These are phyloP conservation scores for Nemania diffusa DNA, from an alignment of 2,329 filamentous ascomycete genomes.

Conservation along the genomic window DNA sequence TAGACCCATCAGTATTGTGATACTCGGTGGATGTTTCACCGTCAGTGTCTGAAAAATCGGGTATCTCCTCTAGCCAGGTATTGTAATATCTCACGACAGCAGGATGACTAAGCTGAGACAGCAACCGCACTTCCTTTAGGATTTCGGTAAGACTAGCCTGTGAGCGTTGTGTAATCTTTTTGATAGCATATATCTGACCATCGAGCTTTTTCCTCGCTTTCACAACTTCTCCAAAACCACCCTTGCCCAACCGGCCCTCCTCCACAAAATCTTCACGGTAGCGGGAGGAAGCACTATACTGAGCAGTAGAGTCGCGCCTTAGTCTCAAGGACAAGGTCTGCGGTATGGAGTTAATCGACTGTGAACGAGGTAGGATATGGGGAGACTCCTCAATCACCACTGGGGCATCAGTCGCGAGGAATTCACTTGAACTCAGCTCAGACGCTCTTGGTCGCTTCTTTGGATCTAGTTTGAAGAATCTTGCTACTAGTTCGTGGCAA, in stretches of 20 bases:
- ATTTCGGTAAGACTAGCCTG: conserved; percentile 83
- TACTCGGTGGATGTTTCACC: conserved; percentile 65
- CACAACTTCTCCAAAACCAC: conserved; percentile 95
- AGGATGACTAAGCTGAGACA: conserved; percentile 94
- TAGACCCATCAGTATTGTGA: conserved; percentile 51
- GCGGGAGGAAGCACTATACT: conserved; percentile 69
- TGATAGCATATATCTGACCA: conserved; percentile 93
- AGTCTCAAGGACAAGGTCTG: conserved; percentile 60
- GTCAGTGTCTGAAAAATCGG: conserved; percentile 64
- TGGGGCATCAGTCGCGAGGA: conserved; percentile 72
- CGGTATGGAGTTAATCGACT: conserved; percentile 56
- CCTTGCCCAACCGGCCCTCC: conserved; percentile 87
- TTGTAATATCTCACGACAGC: conserved; percentile 90
- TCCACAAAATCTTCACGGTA: conserved; percentile 93
- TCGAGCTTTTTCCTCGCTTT: conserved; percentile 95
- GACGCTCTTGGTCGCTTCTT: conserved; percentile 89
- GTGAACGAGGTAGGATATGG: conserved; percentile 53
- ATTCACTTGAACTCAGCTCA: conserved; percentile 72
- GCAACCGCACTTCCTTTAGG: conserved; percentile 83
- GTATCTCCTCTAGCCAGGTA: conserved; percentile 86
- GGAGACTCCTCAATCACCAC: conserved; percentile 62
- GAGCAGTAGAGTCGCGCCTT: conserved; percentile 69
- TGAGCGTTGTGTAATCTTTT: conserved; percentile 90
- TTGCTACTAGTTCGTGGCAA: conserved; percentile 81
- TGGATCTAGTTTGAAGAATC: conserved; percentile 85